Evolutionary conservation across 345 rosid genomes (phyloP), one percentile per base, ranked within the genome.

Genomic region (Gossypium mustelinum): DNA sequence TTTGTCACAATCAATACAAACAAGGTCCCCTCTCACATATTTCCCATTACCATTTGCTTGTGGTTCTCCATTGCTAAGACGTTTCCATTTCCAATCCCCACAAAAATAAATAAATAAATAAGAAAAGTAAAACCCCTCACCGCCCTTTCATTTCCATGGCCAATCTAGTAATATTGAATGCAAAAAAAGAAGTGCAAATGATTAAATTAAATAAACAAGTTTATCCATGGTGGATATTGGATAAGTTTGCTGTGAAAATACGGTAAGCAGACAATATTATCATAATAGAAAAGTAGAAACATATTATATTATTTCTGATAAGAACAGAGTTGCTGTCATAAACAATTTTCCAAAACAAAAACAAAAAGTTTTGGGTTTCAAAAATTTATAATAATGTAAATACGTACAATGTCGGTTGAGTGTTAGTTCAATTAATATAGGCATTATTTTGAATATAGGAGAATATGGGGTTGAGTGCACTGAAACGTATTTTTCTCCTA

Each of bases 31-130:
- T 12, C 51, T n/a, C 24, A 10, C 25, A 64, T 1, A 9, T 18
- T 54, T 70, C 12, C 13, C 74, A 47, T 24, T 18, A 3, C n/a
- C 41, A 68, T 47, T 65, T 68, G 70, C 72, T 41, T 81, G 86
- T 62, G 85, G 85, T 83, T 79, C 70, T 77, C 74, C 78, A 11
- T 68, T 77, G 72, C 72, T 63, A 75, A 69, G 73, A 84, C 75
- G 41, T 79, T 54, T 68, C 57, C 43, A 24, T 72, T 68, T 55
- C 41, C 41, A 39, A 56, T n/a, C n/a, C 12, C 77, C 75, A 41
- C 73, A 20, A 39, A 39, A 51, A 51, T 51, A 51, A 14, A 51
- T 51, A 51, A 14, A 51, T 12, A 10, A 54, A 34, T 17, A 54
- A 55, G 5, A 18, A 20, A 44, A 11, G 47, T 11, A 66, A 34